These are phyloP conservation scores for Pachysandra terminalis DNA, from an alignment of 164 flowering plant genomes.

Conservation along the genomic window DNA sequence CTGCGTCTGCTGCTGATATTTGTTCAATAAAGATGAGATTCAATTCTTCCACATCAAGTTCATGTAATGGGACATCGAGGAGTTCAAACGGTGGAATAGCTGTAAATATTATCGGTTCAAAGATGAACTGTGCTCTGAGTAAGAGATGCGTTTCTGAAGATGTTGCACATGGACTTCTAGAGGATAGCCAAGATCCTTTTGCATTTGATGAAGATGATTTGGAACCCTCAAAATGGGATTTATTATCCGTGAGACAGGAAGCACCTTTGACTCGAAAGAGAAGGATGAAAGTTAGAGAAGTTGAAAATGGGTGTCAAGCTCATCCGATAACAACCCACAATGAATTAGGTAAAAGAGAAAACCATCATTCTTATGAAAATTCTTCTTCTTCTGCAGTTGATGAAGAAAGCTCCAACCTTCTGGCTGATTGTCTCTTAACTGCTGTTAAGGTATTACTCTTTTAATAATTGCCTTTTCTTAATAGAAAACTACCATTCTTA, in stretches of 20 bases:
- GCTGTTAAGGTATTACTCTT: conserved; percentile 75
- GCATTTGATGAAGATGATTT: conserved; percentile 84
- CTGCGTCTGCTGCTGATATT: conserved; percentile 26
- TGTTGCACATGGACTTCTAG: conserved; percentile 22
- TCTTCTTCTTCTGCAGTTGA: conserved; percentile 32
- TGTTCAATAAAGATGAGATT: conserved; percentile 30
- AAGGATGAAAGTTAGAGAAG: conserved; percentile 22
- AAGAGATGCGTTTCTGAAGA: conserved; percentile 25
- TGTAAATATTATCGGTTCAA: conserved; percentile 22
- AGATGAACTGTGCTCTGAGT: conserved; percentile 22
- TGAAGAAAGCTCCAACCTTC: conserved; percentile 47
- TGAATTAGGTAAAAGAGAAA: conserved; percentile 37
- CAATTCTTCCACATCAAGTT: conserved; percentile 43
- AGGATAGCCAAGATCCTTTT: conserved; percentile 83
- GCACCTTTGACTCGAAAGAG: conserved; percentile 29
- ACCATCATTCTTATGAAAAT: conserved; percentile 22
- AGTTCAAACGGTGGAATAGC: conserved; percentile 24
- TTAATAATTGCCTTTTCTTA: neutral
- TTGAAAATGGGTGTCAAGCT: conserved; percentile 30
- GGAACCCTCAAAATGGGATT: conserved; percentile 82
- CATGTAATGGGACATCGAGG: conserved; percentile 33
- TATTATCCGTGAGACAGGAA: conserved; percentile 39
- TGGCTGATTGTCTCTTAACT: conserved; percentile 83
- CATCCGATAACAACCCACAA: conserved; percentile 29
- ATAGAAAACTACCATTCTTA: no score